Conservation (phyloP, 2,329 filamentous ascomycete genomes). For the Ascosphaera pollenicola region DNA sequence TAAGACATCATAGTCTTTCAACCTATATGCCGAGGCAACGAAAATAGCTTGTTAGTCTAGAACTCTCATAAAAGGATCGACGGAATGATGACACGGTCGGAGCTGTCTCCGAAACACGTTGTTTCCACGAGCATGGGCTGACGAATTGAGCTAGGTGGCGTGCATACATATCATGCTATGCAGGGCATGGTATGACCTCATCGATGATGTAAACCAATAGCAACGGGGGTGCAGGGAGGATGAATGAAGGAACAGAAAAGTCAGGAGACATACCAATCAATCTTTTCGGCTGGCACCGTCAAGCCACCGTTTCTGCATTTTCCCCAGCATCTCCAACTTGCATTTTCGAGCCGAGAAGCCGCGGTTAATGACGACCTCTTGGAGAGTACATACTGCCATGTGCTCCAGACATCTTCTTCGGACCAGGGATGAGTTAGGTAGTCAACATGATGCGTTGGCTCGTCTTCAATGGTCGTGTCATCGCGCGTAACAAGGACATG, state of each 20-base stretch:
- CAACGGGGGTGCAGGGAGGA: neutral
- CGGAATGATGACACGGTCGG: no score
- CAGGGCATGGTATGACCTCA: conserved; percentile 2
- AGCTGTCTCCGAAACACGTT: no score
- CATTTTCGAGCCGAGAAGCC: conserved; percentile 69
- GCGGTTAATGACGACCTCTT: conserved; percentile 62
- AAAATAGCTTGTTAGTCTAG: conserved; percentile 3
- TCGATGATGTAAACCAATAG: neutral
- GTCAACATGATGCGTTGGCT: conserved; percentile 78
- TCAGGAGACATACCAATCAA: conserved; percentile 56
- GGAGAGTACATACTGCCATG: conserved; percentile 80
- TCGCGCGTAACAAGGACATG: conserved; percentile 27
- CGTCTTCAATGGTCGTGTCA: conserved; percentile 50
- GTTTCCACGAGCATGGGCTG: no score
- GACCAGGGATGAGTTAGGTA: conserved; percentile 85
- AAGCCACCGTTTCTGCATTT: conserved; percentile 73
- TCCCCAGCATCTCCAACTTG: conserved; percentile 92
- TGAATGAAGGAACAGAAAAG: neutral
- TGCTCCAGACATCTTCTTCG: conserved; percentile 93
- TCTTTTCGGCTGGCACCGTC: conserved; percentile 71
- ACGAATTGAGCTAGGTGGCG: no score
- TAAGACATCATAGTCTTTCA: conserved; percentile 92
- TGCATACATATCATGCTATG: no score
- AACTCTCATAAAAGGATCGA: no score
- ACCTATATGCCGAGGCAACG: conserved; percentile 29